phyloP scores from a whole-genome alignment of 768 basidiomycete species.

The Macrolepiota albuminosa region DNA sequence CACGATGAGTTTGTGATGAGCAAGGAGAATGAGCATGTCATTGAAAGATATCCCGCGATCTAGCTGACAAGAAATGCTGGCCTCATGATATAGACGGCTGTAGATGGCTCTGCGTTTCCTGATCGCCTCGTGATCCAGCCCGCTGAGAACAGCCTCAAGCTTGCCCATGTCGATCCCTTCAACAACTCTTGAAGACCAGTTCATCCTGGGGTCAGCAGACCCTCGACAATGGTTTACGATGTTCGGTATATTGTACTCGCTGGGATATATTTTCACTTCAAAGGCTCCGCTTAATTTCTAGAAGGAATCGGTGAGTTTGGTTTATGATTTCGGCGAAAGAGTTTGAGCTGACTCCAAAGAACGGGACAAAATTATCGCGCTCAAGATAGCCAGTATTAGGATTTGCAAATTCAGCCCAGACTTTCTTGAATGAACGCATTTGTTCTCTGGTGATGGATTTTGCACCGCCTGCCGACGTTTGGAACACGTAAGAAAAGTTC shows the following conservation, averaged over 20 bases:
- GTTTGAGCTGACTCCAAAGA: constrained; percentile 66
- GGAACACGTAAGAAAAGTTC: constrained; percentile 94
- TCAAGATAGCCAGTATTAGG: constrained; percentile 75
- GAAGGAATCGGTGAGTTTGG: not conserved
- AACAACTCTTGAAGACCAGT: constrained; percentile 30
- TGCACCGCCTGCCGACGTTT: constrained; percentile 75
- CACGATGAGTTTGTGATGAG: constrained; percentile 89
- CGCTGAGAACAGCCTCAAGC: constrained; percentile 51
- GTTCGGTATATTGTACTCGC: constrained; percentile 55
- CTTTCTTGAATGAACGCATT: constrained; percentile 92
- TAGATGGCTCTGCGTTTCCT: constrained; percentile 66
- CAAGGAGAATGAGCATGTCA: constrained; percentile 79
- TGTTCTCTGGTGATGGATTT: constrained; percentile 83
- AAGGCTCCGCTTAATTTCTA: constrained; percentile 85
- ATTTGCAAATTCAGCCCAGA: constrained; percentile 85
- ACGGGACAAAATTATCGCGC: constrained; percentile 63
- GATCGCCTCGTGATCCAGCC: constrained; percentile 62
- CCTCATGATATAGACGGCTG: constrained; percentile 83
- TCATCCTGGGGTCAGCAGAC: constrained; percentile 27
- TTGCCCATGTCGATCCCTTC: constrained; percentile 60
- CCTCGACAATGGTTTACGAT: constrained; percentile 51
- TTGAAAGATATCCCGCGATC: constrained; percentile 87
- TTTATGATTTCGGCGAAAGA: not conserved
- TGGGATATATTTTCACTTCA: constrained; percentile 82
- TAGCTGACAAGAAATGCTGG: constrained; percentile 62